Evolutionary conservation across 2,329 filamentous ascomycete species (phyloP).

Genomic region (Akanthomyces dipterigenus): DNA sequence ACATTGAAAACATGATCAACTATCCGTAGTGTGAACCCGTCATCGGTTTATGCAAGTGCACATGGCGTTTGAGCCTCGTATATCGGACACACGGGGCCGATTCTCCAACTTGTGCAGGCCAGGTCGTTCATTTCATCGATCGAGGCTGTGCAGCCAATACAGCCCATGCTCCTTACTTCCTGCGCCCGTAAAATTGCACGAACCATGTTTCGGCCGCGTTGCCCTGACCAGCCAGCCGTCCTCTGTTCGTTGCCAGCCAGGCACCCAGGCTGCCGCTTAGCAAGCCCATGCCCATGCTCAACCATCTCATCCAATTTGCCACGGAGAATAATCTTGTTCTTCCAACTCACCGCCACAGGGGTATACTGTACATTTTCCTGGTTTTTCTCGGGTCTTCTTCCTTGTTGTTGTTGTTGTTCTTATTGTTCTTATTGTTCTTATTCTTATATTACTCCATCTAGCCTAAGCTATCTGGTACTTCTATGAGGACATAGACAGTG

Average conservation of each 20-base stretch:
- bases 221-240: neutral
- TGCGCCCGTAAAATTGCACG: neutral
- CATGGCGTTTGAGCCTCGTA: neutral
- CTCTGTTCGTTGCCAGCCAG: too few relatives aligned
- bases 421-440: too few relatives aligned
- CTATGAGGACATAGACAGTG: too few relatives aligned
- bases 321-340: neutral
- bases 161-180: neutral
- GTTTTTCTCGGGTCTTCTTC: neutral
- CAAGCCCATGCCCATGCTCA: neutral
- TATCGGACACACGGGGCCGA: neutral
- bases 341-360: neutral
- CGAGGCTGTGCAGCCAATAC: conserved; percentile 5
- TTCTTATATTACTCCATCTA: too few relatives aligned
- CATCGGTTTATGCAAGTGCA: neutral
- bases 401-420: too few relatives aligned
- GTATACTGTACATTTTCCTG: neutral
- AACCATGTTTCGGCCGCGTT: neutral
- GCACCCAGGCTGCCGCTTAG: too few relatives aligned
- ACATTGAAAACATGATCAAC: neutral
- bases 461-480: too few relatives aligned
- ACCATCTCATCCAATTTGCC: neutral
- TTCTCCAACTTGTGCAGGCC: neutral
- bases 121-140: conserved; percentile 5
- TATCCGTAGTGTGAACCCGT: too few relatives aligned